phyloP scores from a whole-genome alignment of 2,329 filamentous ascomycete species.

The Pseudocercospora musae region DNA sequence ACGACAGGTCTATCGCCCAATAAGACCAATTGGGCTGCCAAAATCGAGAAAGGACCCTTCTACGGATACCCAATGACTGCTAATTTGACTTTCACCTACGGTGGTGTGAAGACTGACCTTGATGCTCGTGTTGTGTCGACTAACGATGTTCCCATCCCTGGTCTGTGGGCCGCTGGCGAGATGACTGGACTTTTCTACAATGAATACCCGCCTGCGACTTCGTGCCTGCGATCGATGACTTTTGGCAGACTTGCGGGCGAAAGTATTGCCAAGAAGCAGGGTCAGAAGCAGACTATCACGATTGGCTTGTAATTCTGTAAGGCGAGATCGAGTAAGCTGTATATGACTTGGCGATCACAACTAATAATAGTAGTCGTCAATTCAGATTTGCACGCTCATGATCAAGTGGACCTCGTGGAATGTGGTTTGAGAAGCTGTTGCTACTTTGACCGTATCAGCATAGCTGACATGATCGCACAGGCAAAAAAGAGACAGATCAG shows the following conservation, averaged over 20 bases:
- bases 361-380: no score
- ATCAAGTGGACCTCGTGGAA: no score
- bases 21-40: slow-evolving; percentile 44
- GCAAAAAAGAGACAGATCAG: no score
- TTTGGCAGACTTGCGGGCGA: slow-evolving; percentile 35
- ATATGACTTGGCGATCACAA: background rate
- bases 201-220: slow-evolving; percentile 37
- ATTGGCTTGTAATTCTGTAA: background rate
- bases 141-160: slow-evolving; percentile 41
- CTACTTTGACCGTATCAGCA: no score
- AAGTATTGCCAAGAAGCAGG: slow-evolving; percentile 27
- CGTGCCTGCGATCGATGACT: slow-evolving; percentile 34
- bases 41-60: slow-evolving; percentile 38
- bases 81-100: slow-evolving; percentile 36
- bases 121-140: slow-evolving; percentile 40
- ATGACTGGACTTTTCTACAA: slow-evolving; percentile 38
- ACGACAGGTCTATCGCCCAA: slow-evolving; percentile 38
- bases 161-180: slow-evolving; percentile 36
- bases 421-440: no score
- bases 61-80: slow-evolving; percentile 38
- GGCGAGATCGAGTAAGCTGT: background rate
- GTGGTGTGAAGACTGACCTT: slow-evolving; percentile 41
- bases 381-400: no score
- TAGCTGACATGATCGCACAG: no score
- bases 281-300: background rate